Evolutionary conservation across 2,329 filamentous ascomycete species (phyloP), one percentile per base, ranked within the genome.

Genomic region (Atkinsonella texensis): DNA sequence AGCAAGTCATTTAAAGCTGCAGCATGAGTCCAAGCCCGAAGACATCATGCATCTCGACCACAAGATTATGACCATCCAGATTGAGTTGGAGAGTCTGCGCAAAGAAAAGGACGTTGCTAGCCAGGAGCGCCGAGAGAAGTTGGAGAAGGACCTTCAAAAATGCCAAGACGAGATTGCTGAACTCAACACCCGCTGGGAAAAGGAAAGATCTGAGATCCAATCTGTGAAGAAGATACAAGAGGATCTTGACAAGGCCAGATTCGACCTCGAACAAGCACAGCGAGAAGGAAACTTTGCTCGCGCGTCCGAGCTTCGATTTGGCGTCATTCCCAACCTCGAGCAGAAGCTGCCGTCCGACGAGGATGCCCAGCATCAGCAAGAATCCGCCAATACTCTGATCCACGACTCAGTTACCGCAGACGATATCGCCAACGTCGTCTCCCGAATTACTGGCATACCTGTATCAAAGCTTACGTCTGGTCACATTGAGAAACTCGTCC

Each of bases 1-100:
- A 10, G 90, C 91, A 1, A 94, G 87, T 54, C 89, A 89, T 20
- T 73, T 97, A 10, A 83, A 94, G 44, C 70, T 97, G 33, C 91
- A 97, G 63, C 93, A 97, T 68, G 93, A 98, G 67, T 95, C 89
- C 60, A 97, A 96, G 60, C 93, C 93, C 0, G 93, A 97, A 59
- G 83, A 91, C 9, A 96, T 98, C 35, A 88, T 94, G 71, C 82
- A 85, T 48, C 79, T 97, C 1, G 91, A 97, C 61, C 87, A 94
- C 55, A 88, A 90, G 62, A 95, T 97, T 54, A 94, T 96, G 81
- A 97, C 91, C 0, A 89, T 97, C 13, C 91, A 96, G 63, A 97
- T 98, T 56, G 91, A 98, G 65, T 76, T 97, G 1, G 93, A 97
- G 65, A 96, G 89, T 55, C 70, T 98, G 42, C 81, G 91, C 48